phyloP scores from a whole-genome alignment of 75 land plant genomes.

The Ceratopteris richardii region DNA sequence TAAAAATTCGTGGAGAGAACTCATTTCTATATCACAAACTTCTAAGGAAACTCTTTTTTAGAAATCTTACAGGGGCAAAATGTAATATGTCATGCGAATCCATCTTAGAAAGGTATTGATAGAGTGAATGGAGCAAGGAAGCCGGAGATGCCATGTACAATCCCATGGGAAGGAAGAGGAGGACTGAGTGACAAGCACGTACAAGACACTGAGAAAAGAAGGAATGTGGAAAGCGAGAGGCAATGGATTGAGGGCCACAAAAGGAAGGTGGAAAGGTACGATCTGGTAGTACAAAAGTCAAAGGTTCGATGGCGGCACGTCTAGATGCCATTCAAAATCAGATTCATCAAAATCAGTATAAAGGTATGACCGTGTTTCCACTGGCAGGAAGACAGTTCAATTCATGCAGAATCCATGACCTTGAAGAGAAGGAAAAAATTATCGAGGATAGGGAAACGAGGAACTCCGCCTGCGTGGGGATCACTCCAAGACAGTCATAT shows the following conservation, averaged over 20 bases:
- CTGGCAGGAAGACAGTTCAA: not conserved
- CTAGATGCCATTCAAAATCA: not conserved
- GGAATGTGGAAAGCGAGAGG: constrained; percentile 1
- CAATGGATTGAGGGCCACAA: not conserved
- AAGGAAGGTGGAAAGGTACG: not conserved
- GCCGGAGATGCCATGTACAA: constrained; percentile 5
- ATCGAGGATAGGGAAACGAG: not conserved
- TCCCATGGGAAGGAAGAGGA: not conserved
- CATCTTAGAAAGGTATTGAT: not conserved
- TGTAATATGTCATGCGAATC: too few relatives aligned
- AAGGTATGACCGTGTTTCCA: not conserved
- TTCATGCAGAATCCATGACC: not conserved
- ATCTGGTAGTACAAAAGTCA: not conserved
- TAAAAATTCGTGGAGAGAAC: too few relatives aligned
- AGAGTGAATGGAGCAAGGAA: constrained; percentile 1
- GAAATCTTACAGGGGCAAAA: too few relatives aligned
- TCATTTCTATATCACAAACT: too few relatives aligned
- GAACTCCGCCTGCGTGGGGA: not conserved
- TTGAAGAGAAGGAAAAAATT: not conserved
- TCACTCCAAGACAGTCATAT: not conserved
- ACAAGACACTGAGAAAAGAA: not conserved
- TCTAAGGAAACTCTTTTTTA: too few relatives aligned
- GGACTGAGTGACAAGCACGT: not conserved
- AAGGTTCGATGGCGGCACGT: not conserved
- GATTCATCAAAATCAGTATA: not conserved